Evolutionary conservation across 257 asterid genomes (phyloP), one percentile per base, ranked within the genome.

Genomic region (Fraxinus anomala): DNA sequence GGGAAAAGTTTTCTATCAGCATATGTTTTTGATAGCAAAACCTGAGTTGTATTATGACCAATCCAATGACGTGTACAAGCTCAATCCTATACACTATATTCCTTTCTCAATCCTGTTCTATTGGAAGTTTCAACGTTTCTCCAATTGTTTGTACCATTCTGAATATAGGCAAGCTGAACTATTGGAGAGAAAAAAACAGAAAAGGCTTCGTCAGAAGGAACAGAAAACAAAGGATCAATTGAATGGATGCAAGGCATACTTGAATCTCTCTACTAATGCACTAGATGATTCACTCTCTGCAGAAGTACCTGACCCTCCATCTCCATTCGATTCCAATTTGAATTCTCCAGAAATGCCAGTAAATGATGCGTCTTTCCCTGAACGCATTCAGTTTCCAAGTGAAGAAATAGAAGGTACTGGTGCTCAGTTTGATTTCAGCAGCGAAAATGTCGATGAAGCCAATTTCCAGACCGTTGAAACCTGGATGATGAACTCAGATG

Each of bases 201-300:
- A 90, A 84, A 92, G 87, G 89, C 95, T 89, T 82, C 91, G 95
- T 49, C 96, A 90, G 80, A 92, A 89, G 88, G 97, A 88, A 81
- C 99, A 89, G 82, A 91, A 89, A 82, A 87, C 73, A 74, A 96
- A 77, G 84, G 97, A 84, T 70, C 90, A 85, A 80, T 79, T 70
- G 54, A 63, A 68, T 79, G 89, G 72, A 76, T 80, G 39, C 70
- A 85, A 77, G 17, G 72, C 74, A 36, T 88, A 66, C 78, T 67
- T 84, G 75, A 76, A 74, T 82, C 78, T 79, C 66, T 21, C 73
- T 42, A 72, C 81, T 83, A 88, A 75, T 86, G 77, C 86, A 42
- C 77, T 73, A 75, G 92, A 86, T 72, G 82, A 82, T 63, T 84
- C 91, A 68, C 71, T 72, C 70, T 72, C 83, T 69, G 85, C 88